phyloP scores from a whole-genome alignment of 1,284 basidiomycete species.

The Thelephora terrestris region DNA sequence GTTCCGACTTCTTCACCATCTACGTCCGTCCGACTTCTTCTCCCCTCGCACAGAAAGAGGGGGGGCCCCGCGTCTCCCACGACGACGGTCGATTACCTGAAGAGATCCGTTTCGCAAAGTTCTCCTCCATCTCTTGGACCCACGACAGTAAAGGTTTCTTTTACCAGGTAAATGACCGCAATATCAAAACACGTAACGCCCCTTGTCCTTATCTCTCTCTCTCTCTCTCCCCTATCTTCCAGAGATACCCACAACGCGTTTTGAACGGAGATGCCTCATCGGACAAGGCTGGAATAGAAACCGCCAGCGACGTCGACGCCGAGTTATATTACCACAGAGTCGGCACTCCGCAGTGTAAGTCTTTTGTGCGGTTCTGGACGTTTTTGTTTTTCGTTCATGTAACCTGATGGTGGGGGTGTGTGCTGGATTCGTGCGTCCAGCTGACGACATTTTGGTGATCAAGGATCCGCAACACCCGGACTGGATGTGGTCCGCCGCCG shows the following conservation, averaged over 20 bases:
- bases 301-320: slow-evolving; percentile 54
- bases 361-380: background rate
- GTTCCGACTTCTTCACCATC: slow-evolving; percentile 66
- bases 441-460: slow-evolving; percentile 58
- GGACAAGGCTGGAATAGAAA: slow-evolving; percentile 54
- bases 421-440: slow-evolving; percentile 24
- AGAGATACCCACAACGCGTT: slow-evolving; percentile 49
- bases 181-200: background rate
- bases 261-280: slow-evolving; percentile 39
- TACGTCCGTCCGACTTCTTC: slow-evolving; percentile 55
- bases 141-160: slow-evolving; percentile 75
- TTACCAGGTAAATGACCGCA: slow-evolving; percentile 49
- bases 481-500: slow-evolving; percentile 51
- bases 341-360: slow-evolving; percentile 58
- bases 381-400: background rate
- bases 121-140: slow-evolving; percentile 62
- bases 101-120: slow-evolving; percentile 68
- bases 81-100: slow-evolving; percentile 51
- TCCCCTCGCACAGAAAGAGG: slow-evolving; percentile 35
- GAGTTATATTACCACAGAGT: slow-evolving; percentile 69
- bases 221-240: slow-evolving; percentile 8
- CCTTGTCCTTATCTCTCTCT: slow-evolving; percentile 2
- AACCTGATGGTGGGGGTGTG: background rate
- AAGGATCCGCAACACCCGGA: slow-evolving; percentile 54
- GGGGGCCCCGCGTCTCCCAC: slow-evolving; percentile 21